Evolutionary conservation across 768 basidiomycete species (phyloP).

Genomic region (Suillus clintonianus): DNA sequence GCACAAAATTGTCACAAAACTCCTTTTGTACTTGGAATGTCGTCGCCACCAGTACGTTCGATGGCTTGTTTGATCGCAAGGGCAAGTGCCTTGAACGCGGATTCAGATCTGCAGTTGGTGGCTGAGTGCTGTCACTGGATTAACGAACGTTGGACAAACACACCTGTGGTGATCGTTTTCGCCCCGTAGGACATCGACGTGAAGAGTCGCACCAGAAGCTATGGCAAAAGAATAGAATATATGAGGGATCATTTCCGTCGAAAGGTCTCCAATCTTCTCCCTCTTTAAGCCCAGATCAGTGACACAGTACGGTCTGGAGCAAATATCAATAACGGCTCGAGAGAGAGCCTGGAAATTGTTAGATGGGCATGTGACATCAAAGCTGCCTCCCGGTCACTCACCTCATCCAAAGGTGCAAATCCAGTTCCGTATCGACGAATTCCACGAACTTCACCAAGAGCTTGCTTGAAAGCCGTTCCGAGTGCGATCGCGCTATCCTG

Average conservation of each 20-base stretch:
- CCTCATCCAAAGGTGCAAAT: conserved; percentile 97
- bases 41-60: conserved; percentile 81
- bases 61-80: conserved; percentile 96
- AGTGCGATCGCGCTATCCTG: conserved; percentile 90
- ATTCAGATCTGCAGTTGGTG: conserved; percentile 70
- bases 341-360: conserved; percentile 73
- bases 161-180: conserved; percentile 98
- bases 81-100: conserved; percentile 97
- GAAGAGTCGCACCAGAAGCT: conserved; percentile 90
- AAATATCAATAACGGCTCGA: conserved; percentile 96
- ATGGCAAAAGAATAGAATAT: conserved; percentile 98
- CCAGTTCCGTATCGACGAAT: conserved; percentile 96
- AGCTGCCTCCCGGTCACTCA: conserved; percentile 33
- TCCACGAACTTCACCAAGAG: conserved; percentile 91
- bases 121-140: not conserved
- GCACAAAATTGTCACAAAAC: conserved; percentile 55
- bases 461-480: conserved; percentile 90
- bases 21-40: conserved; percentile 96
- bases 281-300: conserved; percentile 85
- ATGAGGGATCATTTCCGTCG: conserved; percentile 98
- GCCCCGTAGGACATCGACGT: conserved; percentile 91
- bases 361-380: conserved; percentile 4
- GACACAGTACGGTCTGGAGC: conserved; percentile 94
- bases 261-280: conserved; percentile 93
- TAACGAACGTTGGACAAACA: conserved; percentile 21